phyloP scores from a whole-genome alignment of 1,139 yeast species.

The Sugiyamaella grinbergsii region DNA sequence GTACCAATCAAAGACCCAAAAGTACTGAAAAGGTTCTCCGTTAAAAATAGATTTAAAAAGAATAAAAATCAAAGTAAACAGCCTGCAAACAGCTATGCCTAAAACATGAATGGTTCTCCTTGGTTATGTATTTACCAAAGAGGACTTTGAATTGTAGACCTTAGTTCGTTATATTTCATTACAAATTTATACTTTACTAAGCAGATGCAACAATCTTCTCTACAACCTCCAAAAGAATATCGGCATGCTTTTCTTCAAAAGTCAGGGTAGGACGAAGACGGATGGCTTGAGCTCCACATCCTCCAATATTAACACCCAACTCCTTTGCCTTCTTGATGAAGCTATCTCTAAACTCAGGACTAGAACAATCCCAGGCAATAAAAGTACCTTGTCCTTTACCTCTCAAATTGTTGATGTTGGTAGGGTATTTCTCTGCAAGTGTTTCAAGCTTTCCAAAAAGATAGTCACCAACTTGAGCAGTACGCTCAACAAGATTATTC shows the following conservation, averaged over 20 bases:
- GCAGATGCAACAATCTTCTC: slow-evolving; percentile 34
- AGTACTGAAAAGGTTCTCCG: too few relatives aligned
- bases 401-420: slow-evolving; percentile 57
- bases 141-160: not conserved
- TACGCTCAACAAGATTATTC: slow-evolving; percentile 57
- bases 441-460: slow-evolving; percentile 55
- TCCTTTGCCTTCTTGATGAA: slow-evolving; percentile 59
- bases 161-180: slow-evolving; percentile 10
- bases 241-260: slow-evolving; percentile 77
- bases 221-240: slow-evolving; percentile 52
- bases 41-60: too few relatives aligned
- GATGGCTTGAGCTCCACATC: slow-evolving; percentile 72
- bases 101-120: too few relatives aligned
- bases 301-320: slow-evolving; percentile 75
- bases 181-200: slow-evolving; percentile 4
- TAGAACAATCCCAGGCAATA: slow-evolving; percentile 71
- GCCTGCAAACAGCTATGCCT: too few relatives aligned
- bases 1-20: too few relatives aligned
- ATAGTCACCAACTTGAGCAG: slow-evolving; percentile 64
- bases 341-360: slow-evolving; percentile 57
- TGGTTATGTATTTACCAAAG: too few relatives aligned
- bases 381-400: slow-evolving; percentile 77
- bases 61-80: too few relatives aligned
- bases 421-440: slow-evolving; percentile 57
- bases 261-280: slow-evolving; percentile 77